phyloP scores from a whole-genome alignment of 768 basidiomycete species.

The Cyathus striatus region DNA sequence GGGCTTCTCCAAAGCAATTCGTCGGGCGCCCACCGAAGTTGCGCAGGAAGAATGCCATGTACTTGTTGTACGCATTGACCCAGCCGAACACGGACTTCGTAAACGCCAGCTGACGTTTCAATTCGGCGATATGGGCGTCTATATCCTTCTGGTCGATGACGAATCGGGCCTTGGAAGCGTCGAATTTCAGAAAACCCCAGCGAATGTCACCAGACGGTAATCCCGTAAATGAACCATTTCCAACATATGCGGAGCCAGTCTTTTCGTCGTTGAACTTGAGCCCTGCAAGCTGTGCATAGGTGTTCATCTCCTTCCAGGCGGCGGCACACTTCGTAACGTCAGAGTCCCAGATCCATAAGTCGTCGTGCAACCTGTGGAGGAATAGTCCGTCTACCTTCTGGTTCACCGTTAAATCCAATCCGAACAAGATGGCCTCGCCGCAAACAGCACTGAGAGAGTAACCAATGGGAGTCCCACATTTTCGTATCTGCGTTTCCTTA shows the following conservation, averaged over 20 bases:
- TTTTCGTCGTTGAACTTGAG: constrained; percentile 36
- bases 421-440: constrained; percentile 36
- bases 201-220: constrained; percentile 29
- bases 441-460: constrained; percentile 35
- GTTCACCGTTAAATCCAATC: constrained; percentile 45
- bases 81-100: constrained; percentile 34
- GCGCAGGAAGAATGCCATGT: constrained; percentile 29
- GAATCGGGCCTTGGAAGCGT: constrained; percentile 21
- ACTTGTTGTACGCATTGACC: constrained; percentile 33
- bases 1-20: constrained; percentile 23
- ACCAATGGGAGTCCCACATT: constrained; percentile 37
- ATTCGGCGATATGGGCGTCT: constrained; percentile 28
- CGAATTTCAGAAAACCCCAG: constrained; percentile 37
- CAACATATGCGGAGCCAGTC: constrained; percentile 34
- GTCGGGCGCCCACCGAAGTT: constrained; percentile 31
- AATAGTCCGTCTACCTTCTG: constrained; percentile 34
- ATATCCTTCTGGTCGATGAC: constrained; percentile 30
- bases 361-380: constrained; percentile 41
- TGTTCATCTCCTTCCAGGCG: constrained; percentile 37
- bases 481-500: constrained; percentile 22
- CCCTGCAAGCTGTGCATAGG: constrained; percentile 33
- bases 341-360: constrained; percentile 38
- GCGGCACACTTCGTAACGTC: constrained; percentile 23
- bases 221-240: constrained; percentile 6
- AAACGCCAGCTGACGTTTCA: constrained; percentile 27